Evolutionary conservation across 345 rosid genomes (phyloP).

Genomic region (Arabis alpina): DNA sequence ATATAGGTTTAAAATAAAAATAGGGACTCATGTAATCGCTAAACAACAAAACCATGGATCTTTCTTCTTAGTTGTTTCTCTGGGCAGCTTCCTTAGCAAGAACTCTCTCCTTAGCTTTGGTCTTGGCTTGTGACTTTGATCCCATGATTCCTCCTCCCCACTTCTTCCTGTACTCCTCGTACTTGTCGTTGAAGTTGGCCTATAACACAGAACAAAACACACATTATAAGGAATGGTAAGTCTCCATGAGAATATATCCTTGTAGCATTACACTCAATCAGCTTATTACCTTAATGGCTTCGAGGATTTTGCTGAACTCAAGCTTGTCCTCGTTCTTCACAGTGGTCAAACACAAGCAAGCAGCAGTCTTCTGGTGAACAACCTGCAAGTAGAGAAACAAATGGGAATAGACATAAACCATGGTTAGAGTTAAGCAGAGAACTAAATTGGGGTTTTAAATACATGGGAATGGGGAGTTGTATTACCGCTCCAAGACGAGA

Average conservation of each 20-base stretch:
- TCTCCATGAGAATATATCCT: background rate
- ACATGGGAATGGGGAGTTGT: background rate
- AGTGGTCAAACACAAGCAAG: constrained; percentile 66
- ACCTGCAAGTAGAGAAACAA: constrained; percentile 38
- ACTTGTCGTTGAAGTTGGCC: constrained; percentile 83
- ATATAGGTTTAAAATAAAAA: background rate
- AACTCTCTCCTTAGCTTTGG: constrained; percentile 71
- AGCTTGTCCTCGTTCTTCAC: constrained; percentile 83
- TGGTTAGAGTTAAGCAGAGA: background rate
- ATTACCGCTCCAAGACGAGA: constrained; percentile 73
- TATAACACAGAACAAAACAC: constrained; percentile 24
- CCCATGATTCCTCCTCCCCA: constrained; percentile 95
- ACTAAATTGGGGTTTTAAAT: background rate
- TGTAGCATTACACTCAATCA: background rate
- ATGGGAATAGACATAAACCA: background rate
- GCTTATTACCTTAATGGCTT: constrained; percentile 70
- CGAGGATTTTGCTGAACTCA: constrained; percentile 75
- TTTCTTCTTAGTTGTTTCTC: constrained; percentile 53
- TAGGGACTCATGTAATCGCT: background rate
- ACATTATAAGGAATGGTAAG: background rate
- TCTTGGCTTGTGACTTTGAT: constrained; percentile 75
- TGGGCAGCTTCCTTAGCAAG: constrained; percentile 78
- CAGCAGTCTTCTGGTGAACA: constrained; percentile 68
- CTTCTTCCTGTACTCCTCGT: constrained; percentile 75
- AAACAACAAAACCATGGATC: constrained; percentile 17